These are phyloP conservation scores for Cynara cardunculus DNA, from an alignment of 129 eudicot genomes.

Conservation along the genomic window DNA sequence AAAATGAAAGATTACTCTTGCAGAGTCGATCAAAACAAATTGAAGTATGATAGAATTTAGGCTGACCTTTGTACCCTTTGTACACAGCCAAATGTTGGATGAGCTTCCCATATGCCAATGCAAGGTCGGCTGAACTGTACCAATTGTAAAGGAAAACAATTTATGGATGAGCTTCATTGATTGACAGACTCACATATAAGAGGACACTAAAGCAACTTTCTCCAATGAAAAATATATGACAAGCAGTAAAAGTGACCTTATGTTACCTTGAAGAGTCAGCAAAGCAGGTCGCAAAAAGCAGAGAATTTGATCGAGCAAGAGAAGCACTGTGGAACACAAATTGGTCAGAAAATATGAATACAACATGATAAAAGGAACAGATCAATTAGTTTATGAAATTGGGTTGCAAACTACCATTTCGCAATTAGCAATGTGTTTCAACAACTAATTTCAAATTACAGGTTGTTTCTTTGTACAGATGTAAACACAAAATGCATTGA, in stretches of 20 bases:
- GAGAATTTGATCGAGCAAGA: conserved; percentile 73
- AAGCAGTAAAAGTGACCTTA: conserved; percentile 1
- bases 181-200: neutral
- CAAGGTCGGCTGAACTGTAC: conserved; percentile 74
- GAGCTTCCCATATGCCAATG: conserved; percentile 93
- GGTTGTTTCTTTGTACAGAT: neutral
- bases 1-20: neutral
- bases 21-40: neutral
- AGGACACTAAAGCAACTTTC: neutral
- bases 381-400: no score
- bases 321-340: conserved; percentile 49
- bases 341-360: conserved; percentile 3
- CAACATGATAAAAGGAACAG: neutral
- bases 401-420: neutral
- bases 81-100: conserved; percentile 82
- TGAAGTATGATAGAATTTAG: neutral
- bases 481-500: neutral
- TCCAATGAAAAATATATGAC: neutral
- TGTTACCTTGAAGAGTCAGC: conserved; percentile 84
- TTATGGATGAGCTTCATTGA: neutral
- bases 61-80: conserved; percentile 92
- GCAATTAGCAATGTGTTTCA: neutral
- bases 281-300: conserved; percentile 80
- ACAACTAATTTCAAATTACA: neutral
- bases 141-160: neutral